Conservation (phyloP, 805 yeast genomes). For the Spathaspora gorwiae region DNA sequence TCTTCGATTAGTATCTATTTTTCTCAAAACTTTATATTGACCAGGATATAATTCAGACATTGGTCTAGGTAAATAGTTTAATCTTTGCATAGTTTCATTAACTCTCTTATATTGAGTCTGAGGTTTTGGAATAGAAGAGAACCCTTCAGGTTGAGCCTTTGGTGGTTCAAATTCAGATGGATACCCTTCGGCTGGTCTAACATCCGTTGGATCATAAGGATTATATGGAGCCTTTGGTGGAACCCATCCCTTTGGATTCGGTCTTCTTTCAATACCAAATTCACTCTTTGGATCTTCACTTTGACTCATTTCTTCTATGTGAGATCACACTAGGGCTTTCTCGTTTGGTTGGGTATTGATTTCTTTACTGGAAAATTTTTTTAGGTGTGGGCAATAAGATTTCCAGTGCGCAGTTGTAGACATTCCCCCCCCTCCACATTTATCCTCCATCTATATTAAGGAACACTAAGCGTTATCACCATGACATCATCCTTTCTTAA, state of each 20-base stretch:
- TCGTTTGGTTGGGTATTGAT: too few species aligned
- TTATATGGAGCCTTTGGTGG: slow-evolving; percentile 82
- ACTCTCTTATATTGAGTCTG: slow-evolving; percentile 65
- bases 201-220: slow-evolving; percentile 75
- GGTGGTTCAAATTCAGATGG: slow-evolving; percentile 78
- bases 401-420: too few species aligned
- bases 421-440: too few species aligned
- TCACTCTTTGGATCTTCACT: not conserved
- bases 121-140: slow-evolving; percentile 56
- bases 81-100: slow-evolving; percentile 66
- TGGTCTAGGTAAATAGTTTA: slow-evolving; percentile 78
- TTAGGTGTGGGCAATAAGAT: too few species aligned
- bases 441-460: too few species aligned
- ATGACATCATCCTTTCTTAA: slow-evolving; percentile 6
- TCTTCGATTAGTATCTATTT: slow-evolving; percentile 47
- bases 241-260: slow-evolving; percentile 76
- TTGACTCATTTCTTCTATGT: too few species aligned
- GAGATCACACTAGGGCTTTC: too few species aligned
- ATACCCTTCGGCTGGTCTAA: slow-evolving; percentile 77
- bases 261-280: slow-evolving; percentile 49
- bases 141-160: slow-evolving; percentile 50
- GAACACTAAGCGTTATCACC: not conserved
- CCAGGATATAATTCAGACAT: slow-evolving; percentile 71
- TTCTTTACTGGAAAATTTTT: too few species aligned
- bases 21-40: slow-evolving; percentile 64